Evolutionary conservation across 306 rosid genomes (phyloP).

Genomic region (Purshia tridentata): DNA sequence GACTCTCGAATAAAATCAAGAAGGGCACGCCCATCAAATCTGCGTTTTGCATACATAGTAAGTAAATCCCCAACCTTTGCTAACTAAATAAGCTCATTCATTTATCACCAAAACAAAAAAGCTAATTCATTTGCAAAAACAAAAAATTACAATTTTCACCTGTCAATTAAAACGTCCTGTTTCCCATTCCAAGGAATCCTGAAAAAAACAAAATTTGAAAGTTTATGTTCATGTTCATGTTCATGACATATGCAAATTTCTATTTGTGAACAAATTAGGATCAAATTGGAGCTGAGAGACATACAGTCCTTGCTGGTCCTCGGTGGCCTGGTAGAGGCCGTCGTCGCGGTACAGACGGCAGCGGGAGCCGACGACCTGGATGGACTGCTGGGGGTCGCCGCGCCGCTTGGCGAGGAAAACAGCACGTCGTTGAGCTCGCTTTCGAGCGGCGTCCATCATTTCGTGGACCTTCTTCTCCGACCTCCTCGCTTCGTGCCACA

Average conservation of each 20-base stretch:
- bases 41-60: constrained; percentile 26
- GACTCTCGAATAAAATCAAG: constrained; percentile 92
- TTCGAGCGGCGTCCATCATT: constrained; percentile 99
- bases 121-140: no score
- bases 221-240: neutral
- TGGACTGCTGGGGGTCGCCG: constrained; percentile 94
- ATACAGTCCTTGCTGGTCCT: constrained; percentile 98
- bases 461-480: constrained; percentile 99
- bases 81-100: neutral
- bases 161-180: constrained; percentile 84
- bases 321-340: constrained; percentile 83
- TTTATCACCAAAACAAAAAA: neutral
- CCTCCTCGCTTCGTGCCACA: constrained; percentile 99
- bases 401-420: constrained; percentile 88
- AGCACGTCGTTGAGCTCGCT: constrained; percentile 94
- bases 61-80: constrained; percentile 7
- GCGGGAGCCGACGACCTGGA: constrained; percentile 70
- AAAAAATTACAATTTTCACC: constrained; percentile 38
- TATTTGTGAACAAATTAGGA: neutral
- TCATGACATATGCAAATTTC: neutral
- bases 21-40: constrained; percentile 98
- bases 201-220: constrained; percentile 13
- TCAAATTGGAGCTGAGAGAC: constrained; percentile 21
- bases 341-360: constrained; percentile 87
- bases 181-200: constrained; percentile 99